Base-by-base conservation (phyloP, 495 filamentous ascomycete species). In the Neurospora sp. region DNA sequence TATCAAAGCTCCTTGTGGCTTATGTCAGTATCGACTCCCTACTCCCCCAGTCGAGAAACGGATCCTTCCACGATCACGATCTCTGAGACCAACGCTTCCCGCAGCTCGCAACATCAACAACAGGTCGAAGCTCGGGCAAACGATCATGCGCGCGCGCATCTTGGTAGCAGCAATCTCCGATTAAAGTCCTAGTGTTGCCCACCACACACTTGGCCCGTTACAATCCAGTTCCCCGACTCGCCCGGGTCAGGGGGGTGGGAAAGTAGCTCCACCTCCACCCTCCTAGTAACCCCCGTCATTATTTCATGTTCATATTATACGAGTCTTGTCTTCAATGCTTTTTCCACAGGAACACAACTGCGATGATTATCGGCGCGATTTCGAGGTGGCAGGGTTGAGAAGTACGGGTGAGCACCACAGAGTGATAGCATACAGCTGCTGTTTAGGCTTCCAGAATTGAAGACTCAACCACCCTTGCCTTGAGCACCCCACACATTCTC, bases 31-130 rank as follows among this genome's bases (percentile, higher is more conserved):
- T 59, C 20, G 18, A 68, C 68, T 75, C 68, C 42, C 70, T 79
- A 40, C 44, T 82, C 80, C 69, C 82, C 79, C 76, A 78, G 10
- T 80, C 75, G 20, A 94, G 79, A 73, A 98, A 98, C 0, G 95
- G 95, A 83, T 98, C 93, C 68, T 92, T 85, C 90, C 92, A 38
- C 92, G 86, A 0, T 87, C 69, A 87, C 83, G 53, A 98, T 85
- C 78, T 93, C 89, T n/a, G 85, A 87, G 35, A 88, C 89, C 11
- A 97, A 83, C 68, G 76, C 83, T 14, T 88, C 86, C 70, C 87
- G 88, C 61, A 7, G 35, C 35, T 37, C 35, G 35, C 35, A 37
- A 37, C 35, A 37, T 37, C 5, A 37, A 37, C 35, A 37, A 35
- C 31, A 35, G 4, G 31, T 35, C 31, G 4, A 37, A 37, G 35